Percentiles rank a stretch among this genome's conserved stretches.
These are phyloP conservation scores for Gracilaria gracilis DNA, from an alignment of 23 red algal species.

Conservation along the genomic window DNA sequence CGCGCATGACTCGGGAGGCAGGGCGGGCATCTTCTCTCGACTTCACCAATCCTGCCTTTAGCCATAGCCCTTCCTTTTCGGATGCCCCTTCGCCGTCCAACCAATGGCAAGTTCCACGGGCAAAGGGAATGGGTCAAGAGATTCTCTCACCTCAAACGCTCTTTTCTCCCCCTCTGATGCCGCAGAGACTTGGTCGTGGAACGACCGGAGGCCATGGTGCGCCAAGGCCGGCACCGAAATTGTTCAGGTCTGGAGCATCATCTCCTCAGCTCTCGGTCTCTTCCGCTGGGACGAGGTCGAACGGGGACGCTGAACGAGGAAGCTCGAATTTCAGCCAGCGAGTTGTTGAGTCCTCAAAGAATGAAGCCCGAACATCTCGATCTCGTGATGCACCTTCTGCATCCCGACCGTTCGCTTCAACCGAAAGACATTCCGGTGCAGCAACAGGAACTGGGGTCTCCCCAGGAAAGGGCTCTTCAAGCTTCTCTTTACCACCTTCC, in stretches of 20 bases:
- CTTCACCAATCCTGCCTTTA: conserved; percentile 45
- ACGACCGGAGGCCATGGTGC: conserved; percentile 7
- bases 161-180: conserved; percentile 64
- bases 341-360: not conserved
- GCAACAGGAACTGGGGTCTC: not conserved
- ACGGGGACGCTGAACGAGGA: conserved; percentile 10
- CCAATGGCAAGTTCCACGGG: conserved; percentile 51
- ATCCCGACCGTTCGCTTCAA: not conserved
- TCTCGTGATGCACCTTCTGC: not conserved
- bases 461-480: not conserved
- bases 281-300: conserved; percentile 42
- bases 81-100: conserved; percentile 51
- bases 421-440: not conserved
- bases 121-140: conserved; percentile 13
- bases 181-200: conserved; percentile 38
- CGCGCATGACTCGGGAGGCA: not conserved
- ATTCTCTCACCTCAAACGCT: conserved; percentile 46
- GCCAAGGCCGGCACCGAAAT: conserved; percentile 15
- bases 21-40: conserved; percentile 7
- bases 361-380: not conserved
- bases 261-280: conserved; percentile 56
- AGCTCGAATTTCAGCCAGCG: not conserved
- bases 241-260: conserved; percentile 33
- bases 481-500: conserved; percentile 42
- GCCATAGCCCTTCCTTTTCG: conserved; percentile 41